These are phyloP conservation scores for Lagenaria siceraria DNA, from an alignment of 306 rosid species.

Conservation along the genomic window DNA sequence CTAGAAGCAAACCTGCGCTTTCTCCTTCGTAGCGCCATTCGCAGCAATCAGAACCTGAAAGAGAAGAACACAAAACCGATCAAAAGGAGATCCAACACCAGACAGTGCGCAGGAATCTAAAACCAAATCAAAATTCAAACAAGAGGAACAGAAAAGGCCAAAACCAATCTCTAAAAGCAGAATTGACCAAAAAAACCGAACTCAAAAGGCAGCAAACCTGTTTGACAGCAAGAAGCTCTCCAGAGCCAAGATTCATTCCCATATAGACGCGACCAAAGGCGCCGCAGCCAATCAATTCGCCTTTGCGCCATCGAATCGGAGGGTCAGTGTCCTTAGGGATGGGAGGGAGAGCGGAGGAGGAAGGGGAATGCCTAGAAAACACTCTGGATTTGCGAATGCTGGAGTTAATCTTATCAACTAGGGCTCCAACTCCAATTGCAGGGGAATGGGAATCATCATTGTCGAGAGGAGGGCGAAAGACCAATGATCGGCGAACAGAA, in stretches of 20 bases:
- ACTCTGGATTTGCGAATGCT: constrained; percentile 79
- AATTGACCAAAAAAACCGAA: neutral
- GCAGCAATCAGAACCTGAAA: constrained; percentile 78
- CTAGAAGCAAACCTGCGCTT: constrained; percentile 57
- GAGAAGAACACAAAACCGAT: constrained; percentile 1
- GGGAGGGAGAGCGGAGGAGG: constrained; percentile 9
- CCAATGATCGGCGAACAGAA: constrained; percentile 95
- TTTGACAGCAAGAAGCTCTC: constrained; percentile 96
- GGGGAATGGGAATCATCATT: constrained; percentile 31
- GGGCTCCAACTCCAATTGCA: constrained; percentile 38
- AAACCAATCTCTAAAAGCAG: neutral
- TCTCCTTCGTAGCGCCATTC: constrained; percentile 76
- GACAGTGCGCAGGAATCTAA: neutral
- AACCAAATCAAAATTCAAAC: neutral
- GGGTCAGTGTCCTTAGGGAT: constrained; percentile 28
- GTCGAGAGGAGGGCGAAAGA: constrained; percentile 65
- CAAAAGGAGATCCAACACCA: constrained; percentile 12
- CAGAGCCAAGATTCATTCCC: constrained; percentile 99
- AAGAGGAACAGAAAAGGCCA: too few relatives aligned
- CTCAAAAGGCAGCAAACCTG: constrained; percentile 25
- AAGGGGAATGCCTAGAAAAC: constrained; percentile 43
- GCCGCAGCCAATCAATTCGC: constrained; percentile 96
- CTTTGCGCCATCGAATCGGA: constrained; percentile 96
- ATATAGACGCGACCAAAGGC: constrained; percentile 98
- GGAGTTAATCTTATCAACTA: constrained; percentile 65